A percentile compares a stretch with the other conserved stretches of the same genome.
These are phyloP conservation scores for Phytophthora chlamydospora DNA, from an alignment of 352 stramenopile genomes.

Conservation along the genomic window DNA sequence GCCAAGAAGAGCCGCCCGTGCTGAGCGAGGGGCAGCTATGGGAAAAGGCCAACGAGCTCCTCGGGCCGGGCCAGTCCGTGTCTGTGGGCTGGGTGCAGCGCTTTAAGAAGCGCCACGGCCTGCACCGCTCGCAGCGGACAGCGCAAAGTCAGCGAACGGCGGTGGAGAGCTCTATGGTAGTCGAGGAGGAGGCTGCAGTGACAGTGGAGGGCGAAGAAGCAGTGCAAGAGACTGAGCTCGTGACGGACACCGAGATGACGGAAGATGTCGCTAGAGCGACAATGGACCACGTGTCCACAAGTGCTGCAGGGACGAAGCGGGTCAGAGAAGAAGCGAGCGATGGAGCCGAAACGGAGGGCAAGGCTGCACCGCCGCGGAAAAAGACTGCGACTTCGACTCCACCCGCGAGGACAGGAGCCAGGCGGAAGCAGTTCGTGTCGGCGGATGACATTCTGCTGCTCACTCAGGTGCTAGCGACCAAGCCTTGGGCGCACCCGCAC, in stretches of 20 bases:
- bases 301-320: neutral
- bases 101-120: conserved; percentile 45
- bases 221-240: neutral
- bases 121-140: conserved; percentile 33
- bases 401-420: neutral
- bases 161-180: neutral
- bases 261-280: neutral
- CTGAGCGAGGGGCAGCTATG: conserved; percentile 37
- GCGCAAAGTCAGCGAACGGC: neutral
- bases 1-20: conserved; percentile 11
- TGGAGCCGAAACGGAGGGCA: conserved; percentile 4
- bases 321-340: conserved; percentile 1
- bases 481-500: conserved; percentile 36
- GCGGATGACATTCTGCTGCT: conserved; percentile 43
- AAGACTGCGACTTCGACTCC: neutral
- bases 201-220: too few relatives aligned
- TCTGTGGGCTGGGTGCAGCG: conserved; percentile 44
- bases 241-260: neutral
- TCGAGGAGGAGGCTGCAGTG: too few relatives aligned
- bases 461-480: conserved; percentile 30
- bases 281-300: neutral
- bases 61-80: conserved; percentile 29
- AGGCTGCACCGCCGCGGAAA: conserved; percentile 5
- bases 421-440: conserved; percentile 46
- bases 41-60: conserved; percentile 48